Conservation (phyloP, 1,284 basidiomycete genomes). For the Microbotryomycetes sp. region DNA sequence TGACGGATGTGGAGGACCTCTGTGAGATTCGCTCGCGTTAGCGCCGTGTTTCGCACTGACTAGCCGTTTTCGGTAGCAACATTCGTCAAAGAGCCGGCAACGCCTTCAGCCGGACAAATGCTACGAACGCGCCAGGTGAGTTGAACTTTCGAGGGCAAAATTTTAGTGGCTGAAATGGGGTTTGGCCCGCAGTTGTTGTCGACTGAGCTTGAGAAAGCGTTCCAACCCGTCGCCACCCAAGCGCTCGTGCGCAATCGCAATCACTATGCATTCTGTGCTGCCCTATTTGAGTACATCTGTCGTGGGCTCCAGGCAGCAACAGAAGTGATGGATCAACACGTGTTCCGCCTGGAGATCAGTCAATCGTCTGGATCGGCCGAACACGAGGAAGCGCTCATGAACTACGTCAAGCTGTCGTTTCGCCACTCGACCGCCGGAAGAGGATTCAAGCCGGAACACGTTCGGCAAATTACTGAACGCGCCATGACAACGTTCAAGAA, state of each 20-base stretch:
- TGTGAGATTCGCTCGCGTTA: conserved; percentile 11
- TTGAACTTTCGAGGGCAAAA: too few relatives aligned
- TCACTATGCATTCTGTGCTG: conserved; percentile 30
- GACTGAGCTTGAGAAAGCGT: conserved; percentile 19
- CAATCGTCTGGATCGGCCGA: conserved; percentile 36
- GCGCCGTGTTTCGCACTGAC: neutral
- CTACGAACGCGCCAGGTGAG: conserved; percentile 26
- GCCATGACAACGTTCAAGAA: conserved; percentile 57
- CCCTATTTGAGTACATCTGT: conserved; percentile 30
- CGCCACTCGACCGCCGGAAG: conserved; percentile 53
- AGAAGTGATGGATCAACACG: conserved; percentile 46
- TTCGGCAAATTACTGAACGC: conserved; percentile 54
- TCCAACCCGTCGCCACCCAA: conserved; percentile 28
- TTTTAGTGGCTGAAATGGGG: too few relatives aligned
- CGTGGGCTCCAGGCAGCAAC: conserved; percentile 42
- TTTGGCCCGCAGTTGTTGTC: conserved; percentile 19
- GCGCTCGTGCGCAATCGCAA: conserved; percentile 31
- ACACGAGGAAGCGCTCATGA: conserved; percentile 57
- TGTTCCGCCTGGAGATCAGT: conserved; percentile 31
- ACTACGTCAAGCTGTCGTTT: conserved; percentile 56
- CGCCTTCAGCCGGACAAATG: too few relatives aligned
- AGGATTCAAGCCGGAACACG: conserved; percentile 52
- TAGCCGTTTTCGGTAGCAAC: conserved; percentile 5
- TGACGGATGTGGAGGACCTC: conserved; percentile 7
- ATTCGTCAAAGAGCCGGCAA: conserved; percentile 1